Conservation (phyloP, 1,284 basidiomycete species). For the Schizophyllum amplum region DNA sequence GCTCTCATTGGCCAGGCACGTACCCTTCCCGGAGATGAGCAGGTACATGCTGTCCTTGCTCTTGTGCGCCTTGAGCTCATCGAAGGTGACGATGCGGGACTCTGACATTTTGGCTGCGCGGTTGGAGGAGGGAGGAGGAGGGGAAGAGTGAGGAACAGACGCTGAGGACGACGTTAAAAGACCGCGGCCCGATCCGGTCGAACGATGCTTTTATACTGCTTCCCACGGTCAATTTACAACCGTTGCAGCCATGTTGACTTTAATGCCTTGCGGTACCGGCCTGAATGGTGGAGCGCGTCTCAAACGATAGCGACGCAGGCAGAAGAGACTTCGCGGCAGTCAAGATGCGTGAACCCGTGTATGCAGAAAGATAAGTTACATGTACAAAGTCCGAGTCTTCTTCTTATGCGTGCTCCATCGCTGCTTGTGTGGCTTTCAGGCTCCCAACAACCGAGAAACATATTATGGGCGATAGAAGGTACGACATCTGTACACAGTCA, state of each 20-base stretch:
- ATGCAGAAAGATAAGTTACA: background rate
- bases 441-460: slow-evolving; percentile 10
- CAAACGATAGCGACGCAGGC: background rate
- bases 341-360: background rate
- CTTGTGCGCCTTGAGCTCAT: slow-evolving; percentile 70
- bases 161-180: background rate
- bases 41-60: slow-evolving; percentile 72
- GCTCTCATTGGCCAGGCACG: slow-evolving; percentile 15
- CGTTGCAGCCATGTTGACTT: no score
- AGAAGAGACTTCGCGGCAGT: background rate
- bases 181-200: slow-evolving; percentile 7
- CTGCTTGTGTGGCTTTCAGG: slow-evolving; percentile 4
- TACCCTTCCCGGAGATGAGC: slow-evolving; percentile 80
- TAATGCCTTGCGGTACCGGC: no score
- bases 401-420: background rate
- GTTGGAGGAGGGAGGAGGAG: slow-evolving; percentile 15
- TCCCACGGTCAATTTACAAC: slow-evolving; percentile 10
- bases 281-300: no score
- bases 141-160: slow-evolving; percentile 13
- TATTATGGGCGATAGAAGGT: slow-evolving; percentile 12
- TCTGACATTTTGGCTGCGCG: slow-evolving; percentile 23
- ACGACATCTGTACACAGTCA: background rate
- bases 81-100: slow-evolving; percentile 56
- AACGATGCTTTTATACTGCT: slow-evolving; percentile 18
- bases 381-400: background rate